phyloP scores from a whole-genome alignment of 345 rosid genomes.

The Rhizophora mangle region DNA sequence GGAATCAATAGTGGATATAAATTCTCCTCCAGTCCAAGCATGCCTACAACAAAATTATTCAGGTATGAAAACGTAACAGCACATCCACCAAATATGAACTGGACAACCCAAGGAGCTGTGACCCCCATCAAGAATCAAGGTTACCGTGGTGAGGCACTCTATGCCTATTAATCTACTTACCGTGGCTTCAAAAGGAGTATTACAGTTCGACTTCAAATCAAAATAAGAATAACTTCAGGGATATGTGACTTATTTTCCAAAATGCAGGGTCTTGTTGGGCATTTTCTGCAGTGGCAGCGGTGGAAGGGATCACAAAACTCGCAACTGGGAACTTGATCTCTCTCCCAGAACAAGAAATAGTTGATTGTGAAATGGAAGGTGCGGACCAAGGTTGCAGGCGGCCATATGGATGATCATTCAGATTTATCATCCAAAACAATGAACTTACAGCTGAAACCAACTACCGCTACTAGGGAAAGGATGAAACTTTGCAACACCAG shows the following conservation, averaged over 20 bases:
- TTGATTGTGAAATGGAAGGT: constrained; percentile 42
- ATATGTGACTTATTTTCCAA: background rate
- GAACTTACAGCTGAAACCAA: constrained; percentile 33
- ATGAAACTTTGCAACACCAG: constrained; percentile 9
- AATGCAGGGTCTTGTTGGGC: constrained; percentile 54
- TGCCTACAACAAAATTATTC: constrained; percentile 8
- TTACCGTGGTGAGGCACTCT: constrained; percentile 34
- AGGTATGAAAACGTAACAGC: constrained; percentile 22
- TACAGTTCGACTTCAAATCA: too few species aligned
- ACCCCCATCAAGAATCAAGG: constrained; percentile 42
- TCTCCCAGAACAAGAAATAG: constrained; percentile 49
- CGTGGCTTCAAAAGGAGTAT: background rate
- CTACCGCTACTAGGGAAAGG: constrained; percentile 21
- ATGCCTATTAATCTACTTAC: background rate
- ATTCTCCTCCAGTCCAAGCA: background rate
- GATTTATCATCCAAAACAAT: constrained; percentile 21
- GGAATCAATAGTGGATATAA: constrained; percentile 44
- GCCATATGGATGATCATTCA: constrained; percentile 32
- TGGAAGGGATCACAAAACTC: constrained; percentile 46
- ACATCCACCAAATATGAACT: constrained; percentile 32
- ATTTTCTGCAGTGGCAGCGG: constrained; percentile 52
- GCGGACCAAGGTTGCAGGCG: constrained; percentile 29
- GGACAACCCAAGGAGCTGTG: constrained; percentile 47
- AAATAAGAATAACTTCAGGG: too few species aligned
- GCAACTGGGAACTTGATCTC: constrained; percentile 38